Percentiles rank a stretch among this genome's conserved stretches.
Conservation (phyloP, 1,284 basidiomycete species). For the Sanghuangporus sanghuang region DNA sequence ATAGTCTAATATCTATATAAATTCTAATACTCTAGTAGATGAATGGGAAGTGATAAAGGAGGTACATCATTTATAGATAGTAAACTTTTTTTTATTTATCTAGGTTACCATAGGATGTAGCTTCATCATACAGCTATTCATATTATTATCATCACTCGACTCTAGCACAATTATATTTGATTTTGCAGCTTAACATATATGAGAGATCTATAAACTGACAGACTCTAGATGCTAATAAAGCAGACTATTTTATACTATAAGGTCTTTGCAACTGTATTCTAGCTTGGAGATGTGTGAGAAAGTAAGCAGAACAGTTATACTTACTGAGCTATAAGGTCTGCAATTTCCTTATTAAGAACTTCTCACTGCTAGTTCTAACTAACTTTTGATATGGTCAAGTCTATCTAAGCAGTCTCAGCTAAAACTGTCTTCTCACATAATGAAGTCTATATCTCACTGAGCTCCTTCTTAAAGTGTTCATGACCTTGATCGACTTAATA, state of each 20-base stretch:
- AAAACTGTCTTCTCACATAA: constrained; percentile 53
- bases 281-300: not conserved
- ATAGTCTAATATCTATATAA: no score
- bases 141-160: constrained; percentile 42
- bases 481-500: constrained; percentile 73
- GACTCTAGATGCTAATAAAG: constrained; percentile 84
- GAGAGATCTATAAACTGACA: constrained; percentile 76
- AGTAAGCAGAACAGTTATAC: constrained; percentile 16
- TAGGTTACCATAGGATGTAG: constrained; percentile 79
- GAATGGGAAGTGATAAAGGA: no score
- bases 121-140: constrained; percentile 60
- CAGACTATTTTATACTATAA: constrained; percentile 71
- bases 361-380: constrained; percentile 81
- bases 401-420: constrained; percentile 71
- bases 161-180: constrained; percentile 32
- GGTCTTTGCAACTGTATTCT: constrained; percentile 47
- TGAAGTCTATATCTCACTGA: constrained; percentile 44
- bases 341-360: constrained; percentile 71
- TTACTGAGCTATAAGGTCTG: constrained; percentile 66
- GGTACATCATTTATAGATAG: no score
- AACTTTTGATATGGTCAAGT: constrained; percentile 60
- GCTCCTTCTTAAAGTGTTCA: constrained; percentile 63
- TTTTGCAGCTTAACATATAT: constrained; percentile 67
- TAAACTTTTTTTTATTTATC: constrained; percentile 84
- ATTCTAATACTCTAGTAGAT: no score